phyloP scores from a whole-genome alignment of 176 grass and related monocot genomes.

The barley (Hordeum vulgare) region DNA sequence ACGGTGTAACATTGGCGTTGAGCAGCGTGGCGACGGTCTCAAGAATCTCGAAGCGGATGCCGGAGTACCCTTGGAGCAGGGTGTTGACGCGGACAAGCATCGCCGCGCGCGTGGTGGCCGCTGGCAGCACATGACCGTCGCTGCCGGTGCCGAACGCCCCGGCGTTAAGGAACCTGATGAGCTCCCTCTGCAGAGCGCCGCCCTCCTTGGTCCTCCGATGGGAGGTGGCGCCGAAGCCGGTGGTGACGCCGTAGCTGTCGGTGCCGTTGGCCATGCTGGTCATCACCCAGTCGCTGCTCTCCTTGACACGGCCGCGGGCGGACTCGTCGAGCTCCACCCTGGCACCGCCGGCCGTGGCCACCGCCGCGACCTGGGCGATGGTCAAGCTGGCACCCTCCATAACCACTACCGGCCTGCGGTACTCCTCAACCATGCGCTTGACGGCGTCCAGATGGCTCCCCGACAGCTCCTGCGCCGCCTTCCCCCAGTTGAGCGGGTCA shows the following conservation, averaged over 20 bases:
- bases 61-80: constrained; percentile 45
- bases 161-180: constrained; percentile 22
- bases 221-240: background rate
- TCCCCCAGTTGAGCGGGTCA: constrained; percentile 64
- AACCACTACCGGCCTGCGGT: constrained; percentile 30
- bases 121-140: constrained; percentile 30
- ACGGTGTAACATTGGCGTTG: constrained; percentile 46
- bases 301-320: background rate
- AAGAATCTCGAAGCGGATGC: constrained; percentile 51
- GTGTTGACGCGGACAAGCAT: constrained; percentile 61
- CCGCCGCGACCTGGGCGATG: constrained; percentile 64
- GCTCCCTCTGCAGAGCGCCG: constrained; percentile 2
- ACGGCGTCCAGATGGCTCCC: constrained; percentile 63
- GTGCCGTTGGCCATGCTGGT: constrained; percentile 6
- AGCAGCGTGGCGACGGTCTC: constrained; percentile 39
- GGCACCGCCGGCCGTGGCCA: constrained; percentile 32
- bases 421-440: constrained; percentile 70
- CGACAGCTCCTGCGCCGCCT: constrained; percentile 31
- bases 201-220: constrained; percentile 3
- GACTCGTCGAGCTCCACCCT: background rate
- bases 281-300: background rate
- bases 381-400: constrained; percentile 61
- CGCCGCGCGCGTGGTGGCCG: constrained; percentile 24
- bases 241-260: constrained; percentile 3
- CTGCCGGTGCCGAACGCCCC: constrained; percentile 39